Percentiles rank a stretch among this genome's conserved stretches.
phyloP scores from a whole-genome alignment of 2,329 filamentous ascomycete species.

The Talaromyces sp. region DNA sequence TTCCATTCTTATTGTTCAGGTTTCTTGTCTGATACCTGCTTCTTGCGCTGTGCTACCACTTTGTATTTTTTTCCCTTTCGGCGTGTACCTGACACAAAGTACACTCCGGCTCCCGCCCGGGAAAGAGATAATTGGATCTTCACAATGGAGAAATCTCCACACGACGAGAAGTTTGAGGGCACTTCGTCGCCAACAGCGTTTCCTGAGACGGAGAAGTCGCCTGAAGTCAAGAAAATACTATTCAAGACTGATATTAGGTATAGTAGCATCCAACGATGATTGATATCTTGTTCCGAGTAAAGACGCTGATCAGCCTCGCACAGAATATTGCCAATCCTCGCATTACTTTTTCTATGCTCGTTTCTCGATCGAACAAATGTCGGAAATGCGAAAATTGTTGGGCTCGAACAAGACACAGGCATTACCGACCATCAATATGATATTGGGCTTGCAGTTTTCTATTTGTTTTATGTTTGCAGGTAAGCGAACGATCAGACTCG shows the following conservation, averaged over 20 bases:
- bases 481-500: slow-evolving; percentile 23
- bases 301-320: not conserved
- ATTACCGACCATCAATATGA: slow-evolving; percentile 63
- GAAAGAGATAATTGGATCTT: not conserved
- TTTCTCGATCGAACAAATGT: slow-evolving; percentile 69
- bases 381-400: slow-evolving; percentile 65
- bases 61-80: too few relatives aligned
- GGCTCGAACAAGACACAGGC: slow-evolving; percentile 56
- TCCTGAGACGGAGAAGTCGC: slow-evolving; percentile 30
- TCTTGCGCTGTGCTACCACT: not conserved
- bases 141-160: slow-evolving; percentile 8
- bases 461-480: slow-evolving; percentile 58
- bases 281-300: not conserved
- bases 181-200: slow-evolving; percentile 22
- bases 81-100: not conserved
- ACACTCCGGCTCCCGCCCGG: not conserved
- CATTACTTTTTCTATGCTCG: slow-evolving; percentile 63
- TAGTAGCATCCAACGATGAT: not conserved
- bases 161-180: slow-evolving; percentile 25
- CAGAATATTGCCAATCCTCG: slow-evolving; percentile 62
- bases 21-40: not conserved
- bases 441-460: slow-evolving; percentile 62
- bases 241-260: slow-evolving; percentile 55
- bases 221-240: slow-evolving; percentile 38
- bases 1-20: not conserved